These are phyloP conservation scores for Abortiporus biennis DNA, from an alignment of 1,284 basidiomycete genomes.

Conservation along the genomic window DNA sequence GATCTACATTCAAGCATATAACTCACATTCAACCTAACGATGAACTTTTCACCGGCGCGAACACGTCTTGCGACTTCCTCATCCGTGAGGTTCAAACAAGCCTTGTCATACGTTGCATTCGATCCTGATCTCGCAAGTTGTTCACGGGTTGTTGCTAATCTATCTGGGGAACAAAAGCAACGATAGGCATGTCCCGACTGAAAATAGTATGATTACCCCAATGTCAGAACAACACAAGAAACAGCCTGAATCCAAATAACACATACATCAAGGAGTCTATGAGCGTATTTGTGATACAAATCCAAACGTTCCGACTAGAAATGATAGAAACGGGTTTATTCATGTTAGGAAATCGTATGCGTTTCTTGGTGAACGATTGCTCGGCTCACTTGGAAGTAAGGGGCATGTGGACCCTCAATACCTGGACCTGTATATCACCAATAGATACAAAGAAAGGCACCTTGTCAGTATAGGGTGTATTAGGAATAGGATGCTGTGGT, in stretches of 20 bases:
- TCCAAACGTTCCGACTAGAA: conserved; percentile 82
- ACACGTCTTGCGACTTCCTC: conserved; percentile 79
- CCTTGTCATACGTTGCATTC: conserved; percentile 77
- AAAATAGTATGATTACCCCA: not conserved
- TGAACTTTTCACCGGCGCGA: conserved; percentile 68
- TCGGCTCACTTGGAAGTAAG: conserved; percentile 72
- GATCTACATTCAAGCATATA: too few relatives aligned
- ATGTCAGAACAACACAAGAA: not conserved
- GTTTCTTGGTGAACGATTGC: not conserved
- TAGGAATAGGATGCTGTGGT: too few relatives aligned
- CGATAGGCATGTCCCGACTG: conserved; percentile 88
- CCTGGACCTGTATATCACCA: conserved; percentile 55
- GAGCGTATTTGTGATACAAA: conserved; percentile 73
- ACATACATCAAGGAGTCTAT: conserved; percentile 70
- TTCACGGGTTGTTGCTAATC: conserved; percentile 62
- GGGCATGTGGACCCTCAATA: conserved; percentile 64
- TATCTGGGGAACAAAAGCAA: conserved; percentile 84
- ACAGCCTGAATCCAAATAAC: conserved; percentile 7
- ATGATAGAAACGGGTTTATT: too few relatives aligned
- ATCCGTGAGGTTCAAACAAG: conserved; percentile 79
- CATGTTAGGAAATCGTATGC: not conserved
- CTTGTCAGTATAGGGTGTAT: conserved; percentile 11
- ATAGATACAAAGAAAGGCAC: not conserved
- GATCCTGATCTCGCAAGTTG: conserved; percentile 66
- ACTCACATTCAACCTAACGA: conserved; percentile 84